Conservation (phyloP, 768 basidiomycete species). For the Phylloporus sp. region DNA sequence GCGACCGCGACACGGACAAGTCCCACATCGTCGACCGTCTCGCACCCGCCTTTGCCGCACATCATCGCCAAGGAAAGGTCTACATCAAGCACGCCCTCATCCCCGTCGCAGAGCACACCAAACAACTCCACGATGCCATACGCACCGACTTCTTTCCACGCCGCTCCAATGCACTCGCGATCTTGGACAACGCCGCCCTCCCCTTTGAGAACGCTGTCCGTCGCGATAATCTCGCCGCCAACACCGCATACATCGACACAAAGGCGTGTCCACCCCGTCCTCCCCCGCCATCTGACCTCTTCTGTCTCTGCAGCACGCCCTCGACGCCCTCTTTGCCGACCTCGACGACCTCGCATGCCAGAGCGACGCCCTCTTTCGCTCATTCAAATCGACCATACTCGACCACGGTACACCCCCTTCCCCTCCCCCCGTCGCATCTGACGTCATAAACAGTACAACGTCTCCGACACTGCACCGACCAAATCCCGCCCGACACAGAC, state of each 20-base stretch:
- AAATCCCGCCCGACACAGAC: conserved; percentile 49
- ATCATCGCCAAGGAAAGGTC: conserved; percentile 25
- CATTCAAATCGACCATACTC: conserved; percentile 41
- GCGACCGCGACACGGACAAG: conserved; percentile 40
- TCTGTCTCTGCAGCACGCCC: conserved; percentile 34
- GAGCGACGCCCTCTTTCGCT: conserved; percentile 48
- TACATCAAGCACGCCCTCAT: conserved; percentile 31
- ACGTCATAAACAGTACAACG: conserved; percentile 38
- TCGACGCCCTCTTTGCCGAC: conserved; percentile 38
- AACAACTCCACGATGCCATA: conserved; percentile 33
- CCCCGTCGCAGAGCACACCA: conserved; percentile 33
- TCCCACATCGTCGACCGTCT: conserved; percentile 45
- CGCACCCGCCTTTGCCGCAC: conserved; percentile 34
- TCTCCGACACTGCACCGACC: conserved; percentile 38
- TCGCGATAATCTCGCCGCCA: conserved; percentile 40
- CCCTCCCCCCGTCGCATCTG: conserved; percentile 1
- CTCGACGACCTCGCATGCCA: conserved; percentile 45
- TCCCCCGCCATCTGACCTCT: conserved; percentile 10
- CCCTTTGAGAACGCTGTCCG: conserved; percentile 43
- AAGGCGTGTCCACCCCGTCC: conserved; percentile 36
- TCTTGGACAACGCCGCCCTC: conserved; percentile 54
- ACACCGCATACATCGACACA: conserved; percentile 34
- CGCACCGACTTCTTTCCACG: conserved; percentile 31
- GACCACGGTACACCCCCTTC: conserved; percentile 40
- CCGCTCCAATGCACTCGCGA: conserved; percentile 39